Evolutionary conservation across 768 basidiomycete genomes (phyloP).

Genomic region (Dioszegia crocea): DNA sequence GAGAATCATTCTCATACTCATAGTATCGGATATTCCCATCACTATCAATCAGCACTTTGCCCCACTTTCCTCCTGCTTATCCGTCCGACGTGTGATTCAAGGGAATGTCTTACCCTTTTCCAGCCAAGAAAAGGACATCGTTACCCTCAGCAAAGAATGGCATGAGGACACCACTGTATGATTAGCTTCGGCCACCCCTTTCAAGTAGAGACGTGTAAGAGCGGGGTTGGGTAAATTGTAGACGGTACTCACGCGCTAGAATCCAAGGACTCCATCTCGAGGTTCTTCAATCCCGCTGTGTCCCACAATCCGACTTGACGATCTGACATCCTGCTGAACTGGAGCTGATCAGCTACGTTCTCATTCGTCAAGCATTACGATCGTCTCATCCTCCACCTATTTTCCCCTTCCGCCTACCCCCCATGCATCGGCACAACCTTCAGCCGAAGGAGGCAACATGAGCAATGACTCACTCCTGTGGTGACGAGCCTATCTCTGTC

Average conservation of each 20-base stretch:
- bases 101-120: constrained; percentile 68
- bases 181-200: constrained; percentile 13
- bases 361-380: not conserved
- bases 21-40: constrained; percentile 90
- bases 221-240: not conserved
- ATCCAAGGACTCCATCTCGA: constrained; percentile 77
- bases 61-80: not conserved
- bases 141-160: constrained; percentile 92
- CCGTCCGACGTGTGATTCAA: no score
- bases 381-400: not conserved
- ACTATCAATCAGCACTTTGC: constrained; percentile 50
- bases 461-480: constrained; percentile 62
- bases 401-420: not conserved
- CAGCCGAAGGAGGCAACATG: no score
- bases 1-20: constrained; percentile 82
- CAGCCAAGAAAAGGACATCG: constrained; percentile 82
- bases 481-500: constrained; percentile 82
- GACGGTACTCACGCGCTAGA: constrained; percentile 61
- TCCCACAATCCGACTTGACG: constrained; percentile 90
- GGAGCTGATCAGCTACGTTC: not conserved
- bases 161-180: constrained; percentile 72
- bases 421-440: no score
- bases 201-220: not conserved
- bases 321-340: constrained; percentile 93
- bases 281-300: constrained; percentile 64